Base-by-base conservation (phyloP, 306 rosid species). In the Quercus berberidifolia region DNA sequence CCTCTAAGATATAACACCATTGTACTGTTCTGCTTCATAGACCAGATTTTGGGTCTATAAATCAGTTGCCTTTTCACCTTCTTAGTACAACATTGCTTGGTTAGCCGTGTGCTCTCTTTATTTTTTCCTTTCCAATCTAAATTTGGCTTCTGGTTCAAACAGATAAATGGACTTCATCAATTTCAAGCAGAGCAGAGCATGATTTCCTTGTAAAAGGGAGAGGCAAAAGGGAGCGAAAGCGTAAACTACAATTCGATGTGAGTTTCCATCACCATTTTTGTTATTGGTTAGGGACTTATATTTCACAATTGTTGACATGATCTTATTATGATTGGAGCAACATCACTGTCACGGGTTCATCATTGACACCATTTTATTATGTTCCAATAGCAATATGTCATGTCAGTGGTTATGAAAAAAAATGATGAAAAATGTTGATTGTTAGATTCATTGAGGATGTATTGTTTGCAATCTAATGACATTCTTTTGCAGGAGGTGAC, bases 171-270 rank as follows among this genome's bases (percentile, higher is more conserved):
- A 73, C 91, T 69, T 82, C 91, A 23, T 83, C 92, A 14, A 84
- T 80, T 78, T 86, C 91, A 35, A 90, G 92, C 83, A 80, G 85
- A 84, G 77, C 82, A 30, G 80, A 69, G 26, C 85, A 87, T 57
- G 85, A 78, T 76, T 49, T 74, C 74, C 74, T 81, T 73, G 94
- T 83, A 74, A 87, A 82, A 71, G 74, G 92, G 73, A 85, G 94
- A 56, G 97, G 94, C 46, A 90, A 85, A 72, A 88, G 97, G 85
- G 85, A 88, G 76, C 88, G 94, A 10, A 92, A 85, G 80, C 94
- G 86, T 75, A 92, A 82, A 81, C 80, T 88, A 78, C 96, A 85
- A 76, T 92, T 92, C 76, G 97, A 90, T 83, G 97, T 90, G 80
- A 88, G 92, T 81, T 78, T 64, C 74, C 46, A 28, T 28, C 73